A percentile compares a stretch with the other conserved stretches of the same genome.
These are phyloP conservation scores for Darksidea phi DNA, from an alignment of 495 filamentous ascomycete genomes.

Conservation along the genomic window DNA sequence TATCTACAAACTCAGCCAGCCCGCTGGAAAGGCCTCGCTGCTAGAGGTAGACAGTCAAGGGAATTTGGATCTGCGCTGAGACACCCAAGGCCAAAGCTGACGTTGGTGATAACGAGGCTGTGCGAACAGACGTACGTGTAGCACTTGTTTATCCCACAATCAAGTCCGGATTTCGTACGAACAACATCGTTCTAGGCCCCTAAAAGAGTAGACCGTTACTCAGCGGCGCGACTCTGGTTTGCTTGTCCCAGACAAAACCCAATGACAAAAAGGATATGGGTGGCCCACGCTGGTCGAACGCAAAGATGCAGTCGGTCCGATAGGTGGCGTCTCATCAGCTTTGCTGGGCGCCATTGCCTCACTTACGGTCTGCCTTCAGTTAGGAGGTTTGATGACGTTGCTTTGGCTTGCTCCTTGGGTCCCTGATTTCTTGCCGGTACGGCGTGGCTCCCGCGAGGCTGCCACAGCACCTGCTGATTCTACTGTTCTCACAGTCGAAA, in stretches of 20 bases:
- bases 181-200: slow-evolving; percentile 18
- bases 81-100: no score
- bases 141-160: background rate
- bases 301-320: slow-evolving; percentile 18
- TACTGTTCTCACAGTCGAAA: no score
- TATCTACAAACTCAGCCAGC: no score
- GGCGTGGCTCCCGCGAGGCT: no score
- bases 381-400: slow-evolving; percentile 4
- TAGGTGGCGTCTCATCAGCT: slow-evolving; percentile 5
- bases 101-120: no score
- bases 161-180: background rate
- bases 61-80: no score
- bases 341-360: slow-evolving; percentile 4
- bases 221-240: background rate
- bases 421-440: no score
- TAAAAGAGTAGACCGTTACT: slow-evolving; percentile 1
- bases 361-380: slow-evolving; percentile 1
- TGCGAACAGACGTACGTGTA: slow-evolving; percentile 9
- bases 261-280: slow-evolving; percentile 4
- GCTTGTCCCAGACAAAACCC: slow-evolving; percentile 7
- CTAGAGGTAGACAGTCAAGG: no score
- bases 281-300: slow-evolving; percentile 11
- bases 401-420: background rate
- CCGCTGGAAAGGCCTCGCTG: no score
- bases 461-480: no score